A percentile compares a stretch with the other conserved stretches of the same genome.
phyloP scores from a whole-genome alignment of 495 filamentous ascomycete species.

The Daldinia concentrica region DNA sequence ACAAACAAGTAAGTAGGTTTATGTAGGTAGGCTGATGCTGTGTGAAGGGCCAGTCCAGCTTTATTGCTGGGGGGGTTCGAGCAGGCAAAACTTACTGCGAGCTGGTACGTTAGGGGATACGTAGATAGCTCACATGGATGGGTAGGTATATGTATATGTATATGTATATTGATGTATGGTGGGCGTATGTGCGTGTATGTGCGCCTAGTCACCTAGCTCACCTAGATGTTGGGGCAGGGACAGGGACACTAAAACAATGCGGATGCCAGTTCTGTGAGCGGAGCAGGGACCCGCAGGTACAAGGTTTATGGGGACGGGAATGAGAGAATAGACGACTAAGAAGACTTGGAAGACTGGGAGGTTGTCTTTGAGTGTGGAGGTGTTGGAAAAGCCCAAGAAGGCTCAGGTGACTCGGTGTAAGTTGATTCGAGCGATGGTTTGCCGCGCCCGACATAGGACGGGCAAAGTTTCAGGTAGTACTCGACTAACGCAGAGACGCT shows the following conservation, averaged over 20 bases:
- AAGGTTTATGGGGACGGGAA: constrained; percentile 34
- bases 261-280: constrained; percentile 36
- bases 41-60: constrained; percentile 15
- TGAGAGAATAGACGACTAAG: constrained; percentile 9
- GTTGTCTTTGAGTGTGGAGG: constrained; percentile 3
- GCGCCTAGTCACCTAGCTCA: constrained; percentile 6
- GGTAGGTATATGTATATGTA: constrained; percentile 10
- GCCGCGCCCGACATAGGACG: constrained; percentile 27
- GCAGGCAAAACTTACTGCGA: constrained; percentile 18
- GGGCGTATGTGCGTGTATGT: constrained; percentile 4
- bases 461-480: constrained; percentile 36
- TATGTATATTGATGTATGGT: constrained; percentile 11
- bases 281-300: constrained; percentile 38
- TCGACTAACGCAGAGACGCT: constrained; percentile 13
- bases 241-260: constrained; percentile 31
- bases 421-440: constrained; percentile 37
- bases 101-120: constrained; percentile 8
- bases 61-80: constrained; percentile 5
- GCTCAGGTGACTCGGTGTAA: constrained; percentile 30
- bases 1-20: constrained; percentile 1
- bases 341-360: constrained; percentile 3
- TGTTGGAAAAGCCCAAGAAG: constrained; percentile 18
- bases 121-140: constrained; percentile 11
- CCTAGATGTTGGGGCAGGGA: constrained; percentile 34
- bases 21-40: constrained; percentile 11